Conservation (phyloP, 164 flowering plant species). For the Umbilicus rupestris region DNA sequence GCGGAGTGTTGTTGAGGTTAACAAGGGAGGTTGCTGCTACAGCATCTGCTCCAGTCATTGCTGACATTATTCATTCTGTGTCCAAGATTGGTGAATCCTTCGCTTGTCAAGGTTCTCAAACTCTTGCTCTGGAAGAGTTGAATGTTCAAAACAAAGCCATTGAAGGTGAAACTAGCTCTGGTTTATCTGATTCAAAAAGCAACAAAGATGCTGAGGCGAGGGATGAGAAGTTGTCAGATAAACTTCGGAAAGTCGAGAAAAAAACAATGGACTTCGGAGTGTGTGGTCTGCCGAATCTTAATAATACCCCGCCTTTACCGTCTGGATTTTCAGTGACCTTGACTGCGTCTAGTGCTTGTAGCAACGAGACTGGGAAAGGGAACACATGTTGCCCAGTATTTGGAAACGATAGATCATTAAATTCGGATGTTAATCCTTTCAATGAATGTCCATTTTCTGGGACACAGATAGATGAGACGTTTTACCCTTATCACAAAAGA, state of each 20-base stretch:
- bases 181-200: neutral
- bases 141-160: conserved; percentile 10
- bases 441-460: conserved; percentile 32
- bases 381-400: neutral
- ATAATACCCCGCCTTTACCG: neutral
- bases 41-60: conserved; percentile 37
- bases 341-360: neutral
- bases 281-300: conserved; percentile 4
- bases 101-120: conserved; percentile 17
- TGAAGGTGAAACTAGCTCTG: neutral
- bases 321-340: conserved; percentile 2
- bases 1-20: conserved; percentile 30
- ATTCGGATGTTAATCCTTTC: neutral
- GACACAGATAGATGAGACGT: conserved; percentile 8
- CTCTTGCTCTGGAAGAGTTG: conserved; percentile 13
- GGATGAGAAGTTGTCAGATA: neutral
- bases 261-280: neutral
- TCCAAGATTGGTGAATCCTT: conserved; percentile 28
- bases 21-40: conserved; percentile 36
- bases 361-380: conserved; percentile 7
- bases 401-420: neutral
- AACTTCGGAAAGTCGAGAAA: neutral
- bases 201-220: neutral
- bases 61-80: conserved; percentile 39
- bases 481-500: conserved; percentile 20